Conservation (phyloP, 2,329 filamentous ascomycete genomes). For the Cladosporium sp. region DNA sequence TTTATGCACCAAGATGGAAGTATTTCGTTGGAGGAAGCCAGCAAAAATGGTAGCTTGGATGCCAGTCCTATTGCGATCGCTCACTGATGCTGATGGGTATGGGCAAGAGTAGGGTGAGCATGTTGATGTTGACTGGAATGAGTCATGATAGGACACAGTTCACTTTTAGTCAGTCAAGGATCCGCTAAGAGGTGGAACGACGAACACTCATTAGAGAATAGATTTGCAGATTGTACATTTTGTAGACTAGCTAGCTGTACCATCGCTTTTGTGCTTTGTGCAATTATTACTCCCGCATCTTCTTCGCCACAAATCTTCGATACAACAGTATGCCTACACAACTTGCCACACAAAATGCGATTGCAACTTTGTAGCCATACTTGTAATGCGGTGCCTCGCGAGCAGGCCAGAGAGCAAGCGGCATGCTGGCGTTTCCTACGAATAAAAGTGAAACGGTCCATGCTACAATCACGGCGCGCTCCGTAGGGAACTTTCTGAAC, state of each 20-base stretch:
- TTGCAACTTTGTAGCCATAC: constrained; percentile 3
- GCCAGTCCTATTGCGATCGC: constrained; percentile 24
- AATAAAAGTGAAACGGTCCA: constrained; percentile 7
- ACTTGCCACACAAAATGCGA: constrained; percentile 7
- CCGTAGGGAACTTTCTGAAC: not conserved
- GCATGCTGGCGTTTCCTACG: constrained; percentile 10
- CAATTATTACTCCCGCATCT: not conserved
- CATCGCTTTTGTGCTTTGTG: not conserved
- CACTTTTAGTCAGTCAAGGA: too few relatives aligned
- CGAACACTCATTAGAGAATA: not conserved
- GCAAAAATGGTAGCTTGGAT: constrained; percentile 2
- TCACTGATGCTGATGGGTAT: constrained; percentile 17
- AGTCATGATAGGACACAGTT: too few relatives aligned
- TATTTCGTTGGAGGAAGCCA: constrained; percentile 15
- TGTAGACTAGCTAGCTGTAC: not conserved
- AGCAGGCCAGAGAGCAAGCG: constrained; percentile 7
- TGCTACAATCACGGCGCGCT: constrained; percentile 5
- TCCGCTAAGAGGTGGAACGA: not conserved
- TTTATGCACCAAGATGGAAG: constrained; percentile 28
- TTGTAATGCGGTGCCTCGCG: constrained; percentile 5
- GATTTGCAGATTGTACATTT: not conserved
- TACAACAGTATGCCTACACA: constrained; percentile 3
- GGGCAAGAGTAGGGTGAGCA: not conserved
- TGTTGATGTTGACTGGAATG: not conserved
- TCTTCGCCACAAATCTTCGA: not conserved